Base-by-base conservation (phyloP, 768 basidiomycete genomes). In the Omphalotus guepiniiformis region DNA sequence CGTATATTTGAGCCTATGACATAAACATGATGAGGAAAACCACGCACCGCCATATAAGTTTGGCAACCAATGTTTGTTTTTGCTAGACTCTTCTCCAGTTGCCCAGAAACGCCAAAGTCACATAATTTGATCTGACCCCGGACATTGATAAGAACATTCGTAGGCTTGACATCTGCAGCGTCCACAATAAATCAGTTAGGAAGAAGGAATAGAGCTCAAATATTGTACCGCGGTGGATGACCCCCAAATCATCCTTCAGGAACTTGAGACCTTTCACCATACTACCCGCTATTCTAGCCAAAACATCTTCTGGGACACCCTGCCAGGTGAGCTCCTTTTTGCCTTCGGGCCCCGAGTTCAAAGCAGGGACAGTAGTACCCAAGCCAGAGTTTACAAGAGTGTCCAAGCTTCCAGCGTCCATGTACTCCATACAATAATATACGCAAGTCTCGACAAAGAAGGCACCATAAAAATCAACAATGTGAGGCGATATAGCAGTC, bases 371-470 rank as follows among this genome's bases (percentile, higher is more conserved):
- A 16, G 41, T 44, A 19, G 47, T 46, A n/a, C 53, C 53, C 38
- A 54, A 29, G 11, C 30, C 28, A 22, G 68, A 26, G 58, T 73
- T 65, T 53, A 75, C 67, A 22, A 98, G 75, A 54, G 85, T 89
- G 63, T 97, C 96, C 39, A 99, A 76, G 32, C 85, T 88, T n/a
- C 94, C 93, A 9, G 93, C 94, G 63, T 99, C 95, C 96, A 99
- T 99, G 69, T 85, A 91, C 72, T 99, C 96, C 94, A 98, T 98
- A 68, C 94, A 98, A 65, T 96, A 97, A 69, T 99, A 97, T 19
- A 99, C 96, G 64, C 95, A 99, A n/a, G 91, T 91, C 63, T 99
- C 96, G 66, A 96, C 93, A 67, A 96, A 97, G 73, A 99, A 99
- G 3, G 96, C 96, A 36, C 96, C 96, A 62, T 95, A 98, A 58